Conservation (phyloP, 345 rosid species). For the Durio zibethinus region DNA sequence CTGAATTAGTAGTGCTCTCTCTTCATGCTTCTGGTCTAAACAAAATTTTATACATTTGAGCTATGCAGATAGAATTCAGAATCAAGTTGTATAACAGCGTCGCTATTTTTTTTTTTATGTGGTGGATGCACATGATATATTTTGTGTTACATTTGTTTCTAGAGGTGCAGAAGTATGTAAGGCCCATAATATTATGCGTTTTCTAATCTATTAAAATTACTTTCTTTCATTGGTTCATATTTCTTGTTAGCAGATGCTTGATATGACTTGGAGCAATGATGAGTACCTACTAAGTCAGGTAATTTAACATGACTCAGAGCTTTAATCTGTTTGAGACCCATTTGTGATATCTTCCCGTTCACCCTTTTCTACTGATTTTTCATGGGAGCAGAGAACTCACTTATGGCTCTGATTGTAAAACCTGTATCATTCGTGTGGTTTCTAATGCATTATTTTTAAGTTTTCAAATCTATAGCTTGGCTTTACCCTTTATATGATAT, state of each 20-base stretch:
- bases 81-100: background rate
- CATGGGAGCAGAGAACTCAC: background rate
- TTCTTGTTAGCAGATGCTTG: constrained; percentile 13
- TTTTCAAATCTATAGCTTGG: background rate
- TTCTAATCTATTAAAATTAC: background rate
- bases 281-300: constrained; percentile 1
- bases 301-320: background rate
- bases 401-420: background rate
- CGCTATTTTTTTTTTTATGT: too few species aligned
- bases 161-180: background rate
- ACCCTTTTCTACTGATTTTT: background rate
- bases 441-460: background rate
- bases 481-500: background rate
- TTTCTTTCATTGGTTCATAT: background rate
- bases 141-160: background rate
- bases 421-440: background rate
- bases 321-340: background rate
- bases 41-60: background rate
- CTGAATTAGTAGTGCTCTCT: background rate
- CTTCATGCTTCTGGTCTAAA: background rate
- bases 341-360: background rate
- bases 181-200: background rate
- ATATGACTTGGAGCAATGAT: background rate
- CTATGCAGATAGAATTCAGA: background rate
- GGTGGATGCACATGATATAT: too few species aligned